Conservation (phyloP, 495 filamentous ascomycete species). For the Glonium stellatum region DNA sequence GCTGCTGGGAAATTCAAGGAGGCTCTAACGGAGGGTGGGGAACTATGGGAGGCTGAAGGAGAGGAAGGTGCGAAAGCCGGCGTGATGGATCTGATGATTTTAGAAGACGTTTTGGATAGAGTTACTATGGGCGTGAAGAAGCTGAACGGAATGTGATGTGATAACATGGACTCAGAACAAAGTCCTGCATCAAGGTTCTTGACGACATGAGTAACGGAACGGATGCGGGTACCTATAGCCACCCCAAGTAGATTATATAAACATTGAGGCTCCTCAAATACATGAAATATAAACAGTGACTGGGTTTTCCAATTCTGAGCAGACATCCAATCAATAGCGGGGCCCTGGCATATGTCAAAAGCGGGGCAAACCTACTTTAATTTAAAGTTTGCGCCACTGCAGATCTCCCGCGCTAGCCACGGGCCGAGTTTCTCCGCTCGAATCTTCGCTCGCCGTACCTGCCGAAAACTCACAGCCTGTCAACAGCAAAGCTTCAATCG, state of each 20-base stretch:
- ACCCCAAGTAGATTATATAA: too few species aligned
- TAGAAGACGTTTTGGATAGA: slow-evolving; percentile 26
- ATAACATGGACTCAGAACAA: background rate
- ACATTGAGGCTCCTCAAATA: too few species aligned
- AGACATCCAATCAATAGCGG: too few species aligned
- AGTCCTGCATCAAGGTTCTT: background rate
- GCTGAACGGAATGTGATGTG: background rate
- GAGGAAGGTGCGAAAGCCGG: slow-evolving; percentile 8
- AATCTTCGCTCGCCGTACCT: background rate
- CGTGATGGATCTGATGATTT: slow-evolving; percentile 17
- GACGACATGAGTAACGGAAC: background rate
- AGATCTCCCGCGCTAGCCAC: background rate
- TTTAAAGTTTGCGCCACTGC: background rate
- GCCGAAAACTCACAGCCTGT: background rate
- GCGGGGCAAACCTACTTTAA: background rate
- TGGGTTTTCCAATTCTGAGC: too few species aligned
- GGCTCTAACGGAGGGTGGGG: slow-evolving; percentile 29
- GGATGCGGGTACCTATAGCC: background rate
- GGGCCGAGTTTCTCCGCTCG: background rate
- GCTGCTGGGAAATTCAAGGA: slow-evolving; percentile 40
- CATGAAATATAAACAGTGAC: too few species aligned
- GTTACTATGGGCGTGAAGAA: slow-evolving; percentile 15
- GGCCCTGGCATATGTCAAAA: too few species aligned
- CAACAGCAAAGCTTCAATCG: too few species aligned
- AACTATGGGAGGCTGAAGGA: slow-evolving; percentile 27